Conservation (phyloP, 192 early-diverging fungal genomes). For the Gryganskiella cystojenkinii region DNA sequence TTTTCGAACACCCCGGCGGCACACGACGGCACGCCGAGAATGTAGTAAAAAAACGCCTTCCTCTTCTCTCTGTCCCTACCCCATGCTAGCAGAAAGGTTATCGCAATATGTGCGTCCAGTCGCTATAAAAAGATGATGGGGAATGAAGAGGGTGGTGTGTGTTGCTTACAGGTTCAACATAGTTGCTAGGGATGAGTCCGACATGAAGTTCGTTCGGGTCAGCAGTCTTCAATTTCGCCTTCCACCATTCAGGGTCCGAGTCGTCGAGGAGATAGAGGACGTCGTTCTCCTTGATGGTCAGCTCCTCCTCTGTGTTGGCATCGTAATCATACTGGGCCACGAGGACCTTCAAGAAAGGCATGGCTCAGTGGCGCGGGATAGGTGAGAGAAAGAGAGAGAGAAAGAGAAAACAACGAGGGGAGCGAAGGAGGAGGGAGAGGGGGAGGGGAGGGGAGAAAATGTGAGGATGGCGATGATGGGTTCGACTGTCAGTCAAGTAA, state of each 20-base stretch:
- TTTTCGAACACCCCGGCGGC: too few relatives aligned
- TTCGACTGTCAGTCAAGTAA: neutral
- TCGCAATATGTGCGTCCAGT: too few relatives aligned
- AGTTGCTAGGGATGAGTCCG: constrained; percentile 91
- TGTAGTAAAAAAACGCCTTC: too few relatives aligned
- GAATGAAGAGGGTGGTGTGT: neutral
- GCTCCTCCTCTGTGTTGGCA: constrained; percentile 85
- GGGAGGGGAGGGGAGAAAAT: neutral
- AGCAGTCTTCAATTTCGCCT: constrained; percentile 77
- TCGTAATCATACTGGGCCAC: constrained; percentile 93
- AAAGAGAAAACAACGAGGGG: constrained; percentile 2
- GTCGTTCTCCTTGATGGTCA: constrained; percentile 88
- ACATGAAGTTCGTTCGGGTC: constrained; percentile 60
- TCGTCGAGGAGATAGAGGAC: constrained; percentile 87
- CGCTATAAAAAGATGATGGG: too few relatives aligned
- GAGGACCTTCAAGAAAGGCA: constrained; percentile 66
- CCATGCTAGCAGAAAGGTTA: too few relatives aligned
- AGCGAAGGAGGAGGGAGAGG: neutral
- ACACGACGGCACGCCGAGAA: too few relatives aligned
- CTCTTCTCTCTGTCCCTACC: too few relatives aligned
- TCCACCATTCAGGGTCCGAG: constrained; percentile 94
- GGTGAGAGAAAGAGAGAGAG: neutral
- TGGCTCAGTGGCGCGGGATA: constrained; percentile 12
- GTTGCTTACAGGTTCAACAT: constrained; percentile 76
- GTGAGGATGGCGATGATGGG: neutral